Conservation (phyloP, 1,284 basidiomycete species). For the Marasmius oreades region DNA sequence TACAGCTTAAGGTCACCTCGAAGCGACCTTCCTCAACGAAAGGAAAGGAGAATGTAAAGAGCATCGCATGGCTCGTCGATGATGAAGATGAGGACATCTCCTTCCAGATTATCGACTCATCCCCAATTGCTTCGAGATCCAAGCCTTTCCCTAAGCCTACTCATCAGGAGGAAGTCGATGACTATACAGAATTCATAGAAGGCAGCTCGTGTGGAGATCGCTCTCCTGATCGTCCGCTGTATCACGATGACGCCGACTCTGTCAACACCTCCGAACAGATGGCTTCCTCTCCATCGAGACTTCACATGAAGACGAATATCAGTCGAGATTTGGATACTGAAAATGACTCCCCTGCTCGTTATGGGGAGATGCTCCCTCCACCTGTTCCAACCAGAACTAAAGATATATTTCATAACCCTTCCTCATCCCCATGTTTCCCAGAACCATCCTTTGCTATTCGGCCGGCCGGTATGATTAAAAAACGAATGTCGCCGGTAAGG, state of each 20-base stretch:
- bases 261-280: no score
- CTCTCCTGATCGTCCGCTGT: not conserved
- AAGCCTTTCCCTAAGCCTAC: not conserved
- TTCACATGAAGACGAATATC: not conserved
- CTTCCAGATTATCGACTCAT: conserved; percentile 47
- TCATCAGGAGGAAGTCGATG: conserved; percentile 2
- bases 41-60: conserved; percentile 21
- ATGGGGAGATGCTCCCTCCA: conserved; percentile 38
- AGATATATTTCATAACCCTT: not conserved
- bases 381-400: conserved; percentile 17
- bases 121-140: conserved; percentile 29
- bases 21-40: not conserved
- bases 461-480: conserved; percentile 28
- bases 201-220: not conserved
- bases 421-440: conserved; percentile 27
- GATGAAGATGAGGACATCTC: conserved; percentile 55
- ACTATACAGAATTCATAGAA: conserved; percentile 23
- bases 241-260: not conserved
- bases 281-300: not conserved
- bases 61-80: conserved; percentile 64
- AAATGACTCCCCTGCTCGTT: not conserved
- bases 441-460: conserved; percentile 56
- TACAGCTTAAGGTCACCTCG: not conserved
- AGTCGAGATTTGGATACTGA: not conserved
- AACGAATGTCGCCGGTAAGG: conserved; percentile 19